Evolutionary conservation across 2,329 filamentous ascomycete species (phyloP).

Genomic region (Ophiostoma australiae): DNA sequence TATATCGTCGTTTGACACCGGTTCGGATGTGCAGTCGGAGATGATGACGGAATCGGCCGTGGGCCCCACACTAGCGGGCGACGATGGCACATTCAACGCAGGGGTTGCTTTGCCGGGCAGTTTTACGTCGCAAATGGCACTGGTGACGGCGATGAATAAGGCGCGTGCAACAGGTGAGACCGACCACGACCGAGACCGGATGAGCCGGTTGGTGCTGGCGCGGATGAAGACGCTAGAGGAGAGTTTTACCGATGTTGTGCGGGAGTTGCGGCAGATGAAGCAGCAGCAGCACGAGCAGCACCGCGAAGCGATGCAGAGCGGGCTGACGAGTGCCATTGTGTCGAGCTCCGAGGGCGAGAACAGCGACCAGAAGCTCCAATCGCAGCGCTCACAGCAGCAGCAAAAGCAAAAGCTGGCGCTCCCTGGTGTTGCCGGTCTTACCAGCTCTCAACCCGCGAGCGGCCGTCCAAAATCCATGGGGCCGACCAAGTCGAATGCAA

Average conservation of each 20-base stretch:
- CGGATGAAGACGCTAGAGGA: constrained; percentile 92
- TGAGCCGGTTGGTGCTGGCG: constrained; percentile 76
- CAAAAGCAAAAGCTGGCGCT: background rate
- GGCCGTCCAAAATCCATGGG: background rate
- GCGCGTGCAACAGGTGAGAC: constrained; percentile 36
- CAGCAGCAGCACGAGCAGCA: constrained; percentile 30
- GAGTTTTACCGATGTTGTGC: constrained; percentile 80
- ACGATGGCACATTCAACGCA: constrained; percentile 43
- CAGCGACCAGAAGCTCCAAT: constrained; percentile 27
- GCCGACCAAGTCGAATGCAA: background rate
- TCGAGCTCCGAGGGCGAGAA: constrained; percentile 48
- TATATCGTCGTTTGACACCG: constrained; percentile 63
- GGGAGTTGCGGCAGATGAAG: constrained; percentile 66
- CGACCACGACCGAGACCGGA: constrained; percentile 57
- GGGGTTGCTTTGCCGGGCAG: constrained; percentile 57
- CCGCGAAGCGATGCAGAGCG: constrained; percentile 31
- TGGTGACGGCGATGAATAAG: constrained; percentile 55
- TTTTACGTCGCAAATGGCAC: constrained; percentile 75
- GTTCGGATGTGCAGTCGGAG: constrained; percentile 59
- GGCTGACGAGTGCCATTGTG: constrained; percentile 33
- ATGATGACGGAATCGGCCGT: constrained; percentile 49
- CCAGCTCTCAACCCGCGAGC: constrained; percentile 22
- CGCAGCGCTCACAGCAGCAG: constrained; percentile 23
- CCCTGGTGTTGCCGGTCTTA: background rate
- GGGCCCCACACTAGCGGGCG: constrained; percentile 40